Evolutionary conservation across 2,329 filamentous ascomycete species (phyloP).

Genomic region (Zasmidium cellare): DNA sequence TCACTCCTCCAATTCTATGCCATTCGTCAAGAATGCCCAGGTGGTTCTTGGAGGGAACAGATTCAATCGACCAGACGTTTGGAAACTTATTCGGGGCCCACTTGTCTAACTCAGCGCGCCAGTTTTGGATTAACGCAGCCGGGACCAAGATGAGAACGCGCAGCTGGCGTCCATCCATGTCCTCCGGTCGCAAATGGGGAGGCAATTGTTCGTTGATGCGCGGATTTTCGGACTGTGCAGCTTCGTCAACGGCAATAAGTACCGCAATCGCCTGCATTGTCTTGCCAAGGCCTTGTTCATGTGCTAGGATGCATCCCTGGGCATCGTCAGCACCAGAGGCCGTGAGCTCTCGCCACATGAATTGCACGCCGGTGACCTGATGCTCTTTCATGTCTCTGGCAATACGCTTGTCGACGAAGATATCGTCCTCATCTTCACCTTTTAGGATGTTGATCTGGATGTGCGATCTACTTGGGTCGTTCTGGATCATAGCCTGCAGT

Average conservation of each 20-base stretch:
- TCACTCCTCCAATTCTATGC: constrained; percentile 65
- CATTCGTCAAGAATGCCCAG: constrained; percentile 56
- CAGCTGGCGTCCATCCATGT: constrained; percentile 45
- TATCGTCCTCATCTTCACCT: constrained; percentile 58
- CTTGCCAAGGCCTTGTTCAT: constrained; percentile 91
- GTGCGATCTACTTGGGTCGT: constrained; percentile 19
- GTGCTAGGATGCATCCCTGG: constrained; percentile 79
- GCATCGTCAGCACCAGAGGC: constrained; percentile 48
- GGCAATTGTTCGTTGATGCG: constrained; percentile 68
- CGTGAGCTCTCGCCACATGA: constrained; percentile 85
- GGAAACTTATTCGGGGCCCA: constrained; percentile 65
- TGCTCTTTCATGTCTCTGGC: constrained; percentile 70
- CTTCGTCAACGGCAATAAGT: constrained; percentile 71
- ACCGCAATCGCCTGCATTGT: constrained; percentile 85
- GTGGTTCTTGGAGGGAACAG: constrained; percentile 42
- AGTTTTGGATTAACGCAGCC: constrained; percentile 73
- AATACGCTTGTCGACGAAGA: constrained; percentile 66
- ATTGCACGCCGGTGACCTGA: constrained; percentile 78
- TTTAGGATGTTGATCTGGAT: constrained; percentile 70
- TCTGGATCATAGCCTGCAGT: constrained; percentile 22
- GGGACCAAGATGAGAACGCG: constrained; percentile 76
- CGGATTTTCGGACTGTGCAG: constrained; percentile 60
- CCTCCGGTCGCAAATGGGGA: constrained; percentile 48
- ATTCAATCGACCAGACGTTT: constrained; percentile 56
- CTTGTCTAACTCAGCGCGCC: constrained; percentile 71